Base-by-base conservation (phyloP, 192 early-diverging fungal genomes). In the Gonapodya sp. region DNA sequence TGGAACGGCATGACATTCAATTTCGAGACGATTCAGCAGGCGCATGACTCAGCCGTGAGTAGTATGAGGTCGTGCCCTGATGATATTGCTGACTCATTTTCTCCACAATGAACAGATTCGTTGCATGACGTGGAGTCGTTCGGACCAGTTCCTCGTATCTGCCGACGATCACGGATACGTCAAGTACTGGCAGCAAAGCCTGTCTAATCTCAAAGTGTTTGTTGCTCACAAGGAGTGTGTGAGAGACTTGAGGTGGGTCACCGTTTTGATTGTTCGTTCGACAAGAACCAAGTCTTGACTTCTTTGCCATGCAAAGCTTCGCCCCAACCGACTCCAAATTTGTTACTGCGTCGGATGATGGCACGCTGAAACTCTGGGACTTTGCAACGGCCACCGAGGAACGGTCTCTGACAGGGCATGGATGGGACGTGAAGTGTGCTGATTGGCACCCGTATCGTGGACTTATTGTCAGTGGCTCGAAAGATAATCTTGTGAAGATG, bases 1-100 rank as follows among this genome's bases (percentile, higher is more conserved):
- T 99, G 97, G 97, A 97, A 96, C 83, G 96, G 96, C 0, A 86
- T 97, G 32, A 96, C 95, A 0, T 98, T 99, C 82, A 99, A 99
- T 83, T 99, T 98, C 85, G 97, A 98, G 82, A 98, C 95, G 16
- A 97, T 96, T 85, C 87, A 96, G 80, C 95, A 97, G 86, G 92
- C 75, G 14, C 75, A 77, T 33, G 75, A 77, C 75, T 77, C 75
- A 2, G 75, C 75, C 18, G 75, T 77, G 30, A 18, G 75, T 77
- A 2, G 31, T 33, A 0, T 79, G 0, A 46, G 2, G 1, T 79
- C 34, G n/a, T 79, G 35, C 34, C 34, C 1, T 79, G 30, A 36
- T 79, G 35, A 31, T 79, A 31, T 31, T 79, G 0, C 37, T 33
- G 1, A n/a, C 35, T n/a, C 37, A n/a, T 1, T 79, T 32, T 32